Conservation (phyloP, 257 asterid species). For the Thymus mandschuricus region DNA sequence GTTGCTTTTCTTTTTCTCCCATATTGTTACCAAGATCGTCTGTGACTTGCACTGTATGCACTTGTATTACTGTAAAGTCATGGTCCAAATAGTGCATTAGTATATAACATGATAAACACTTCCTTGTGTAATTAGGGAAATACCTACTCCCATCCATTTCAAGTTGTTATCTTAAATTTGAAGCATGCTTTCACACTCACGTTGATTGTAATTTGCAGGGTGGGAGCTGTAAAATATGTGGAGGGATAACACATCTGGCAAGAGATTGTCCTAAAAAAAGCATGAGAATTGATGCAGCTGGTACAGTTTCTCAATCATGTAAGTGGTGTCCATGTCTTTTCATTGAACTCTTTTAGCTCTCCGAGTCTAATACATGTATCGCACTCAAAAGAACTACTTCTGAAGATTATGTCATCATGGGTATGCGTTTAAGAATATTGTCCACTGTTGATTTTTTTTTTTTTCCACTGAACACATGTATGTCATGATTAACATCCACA, state of each 20-base stretch:
- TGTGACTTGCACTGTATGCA: background rate
- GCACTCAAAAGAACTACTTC: background rate
- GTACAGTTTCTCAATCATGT: constrained; percentile 49
- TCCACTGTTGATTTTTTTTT: background rate
- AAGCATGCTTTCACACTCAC: background rate
- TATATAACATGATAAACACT: background rate
- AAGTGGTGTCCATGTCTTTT: constrained; percentile 35
- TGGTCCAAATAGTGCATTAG: background rate
- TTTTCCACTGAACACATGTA: background rate
- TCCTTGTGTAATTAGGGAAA: background rate
- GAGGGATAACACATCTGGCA: constrained; percentile 89
- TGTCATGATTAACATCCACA: background rate
- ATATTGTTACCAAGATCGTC: background rate
- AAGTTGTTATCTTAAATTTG: no score
- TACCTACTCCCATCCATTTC: background rate
- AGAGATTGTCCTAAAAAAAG: constrained; percentile 84
- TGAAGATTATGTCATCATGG: background rate
- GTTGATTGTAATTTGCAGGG: constrained; percentile 52
- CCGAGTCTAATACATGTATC: background rate
- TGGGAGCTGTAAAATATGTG: constrained; percentile 91
- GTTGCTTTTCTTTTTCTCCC: background rate
- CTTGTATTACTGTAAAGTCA: background rate
- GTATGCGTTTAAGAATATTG: background rate
- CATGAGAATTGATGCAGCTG: constrained; percentile 34
- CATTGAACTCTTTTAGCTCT: constrained; percentile 3